Conservation (phyloP, 768 basidiomycete species). For the Tulasnella sp. region DNA sequence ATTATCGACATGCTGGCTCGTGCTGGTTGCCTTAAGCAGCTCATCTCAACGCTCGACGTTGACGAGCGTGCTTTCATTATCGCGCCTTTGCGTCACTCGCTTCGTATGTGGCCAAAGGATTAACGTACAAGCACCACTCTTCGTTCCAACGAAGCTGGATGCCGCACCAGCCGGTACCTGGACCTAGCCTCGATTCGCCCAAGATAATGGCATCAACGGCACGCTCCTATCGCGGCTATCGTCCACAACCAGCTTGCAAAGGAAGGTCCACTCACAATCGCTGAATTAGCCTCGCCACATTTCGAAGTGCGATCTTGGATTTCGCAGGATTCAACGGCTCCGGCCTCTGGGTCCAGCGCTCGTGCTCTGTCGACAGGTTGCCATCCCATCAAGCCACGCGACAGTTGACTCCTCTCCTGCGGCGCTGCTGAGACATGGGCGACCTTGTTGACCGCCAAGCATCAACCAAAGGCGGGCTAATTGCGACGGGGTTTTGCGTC, state of each 20-base stretch:
- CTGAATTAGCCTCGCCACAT: background rate
- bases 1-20: background rate
- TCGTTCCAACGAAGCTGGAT: background rate
- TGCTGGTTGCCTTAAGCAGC: background rate
- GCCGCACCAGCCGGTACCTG: background rate
- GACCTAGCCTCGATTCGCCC: background rate
- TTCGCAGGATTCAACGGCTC: background rate
- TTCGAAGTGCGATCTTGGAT: background rate
- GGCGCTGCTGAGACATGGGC: background rate
- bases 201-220: background rate
- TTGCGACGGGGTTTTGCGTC: background rate
- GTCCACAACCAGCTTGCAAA: background rate
- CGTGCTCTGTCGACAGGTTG: too few species aligned
- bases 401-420: background rate
- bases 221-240: background rate
- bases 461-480: background rate
- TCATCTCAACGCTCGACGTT: background rate
- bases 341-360: background rate
- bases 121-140: background rate
- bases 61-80: background rate
- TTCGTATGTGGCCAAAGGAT: background rate
- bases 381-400: background rate
- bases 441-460: background rate
- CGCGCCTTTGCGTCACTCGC: background rate
- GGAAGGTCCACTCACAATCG: background rate